Percentiles rank a stretch among this genome's conserved stretches.
Conservation (phyloP, 768 basidiomycete genomes). For the Hygrophorus russula region DNA sequence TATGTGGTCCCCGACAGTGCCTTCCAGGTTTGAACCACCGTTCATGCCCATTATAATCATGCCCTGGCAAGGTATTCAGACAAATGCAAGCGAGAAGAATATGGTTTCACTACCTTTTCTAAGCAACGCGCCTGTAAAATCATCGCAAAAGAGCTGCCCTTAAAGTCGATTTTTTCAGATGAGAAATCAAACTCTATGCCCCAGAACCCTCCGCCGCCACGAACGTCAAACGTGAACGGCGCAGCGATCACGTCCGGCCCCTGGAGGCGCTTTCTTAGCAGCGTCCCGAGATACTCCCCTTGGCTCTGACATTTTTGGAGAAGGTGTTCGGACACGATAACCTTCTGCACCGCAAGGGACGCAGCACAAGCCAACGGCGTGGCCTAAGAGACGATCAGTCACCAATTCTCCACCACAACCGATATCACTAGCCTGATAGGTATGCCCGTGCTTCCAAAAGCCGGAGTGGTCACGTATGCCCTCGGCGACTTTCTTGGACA, state of each 20-base stretch:
- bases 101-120: conserved; percentile 24
- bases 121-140: conserved; percentile 61
- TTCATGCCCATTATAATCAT: conserved; percentile 65
- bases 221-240: conserved; percentile 67
- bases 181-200: conserved; percentile 71
- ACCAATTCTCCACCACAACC: background rate
- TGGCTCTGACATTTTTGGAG: conserved; percentile 6
- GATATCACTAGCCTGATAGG: conserved; percentile 49
- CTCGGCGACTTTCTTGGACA: conserved; percentile 59
- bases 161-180: conserved; percentile 35
- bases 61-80: conserved; percentile 15
- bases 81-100: no score
- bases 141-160: conserved; percentile 48
- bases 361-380: conserved; percentile 73
- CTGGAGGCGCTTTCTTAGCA: conserved; percentile 44
- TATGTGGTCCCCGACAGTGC: conserved; percentile 58
- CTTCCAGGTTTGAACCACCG: conserved; percentile 59
- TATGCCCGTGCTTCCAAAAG: conserved; percentile 77
- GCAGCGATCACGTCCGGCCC: conserved; percentile 45
- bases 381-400: conserved; percentile 25
- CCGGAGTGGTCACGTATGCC: conserved; percentile 62
- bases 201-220: conserved; percentile 81
- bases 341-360: conserved; percentile 51
- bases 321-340: conserved; percentile 7
- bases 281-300: conserved; percentile 20